Evolutionary conservation across 139 green algal genomes (phyloP), one percentile per base, ranked within the genome.

Genomic region (Picochlorum sp.): DNA sequence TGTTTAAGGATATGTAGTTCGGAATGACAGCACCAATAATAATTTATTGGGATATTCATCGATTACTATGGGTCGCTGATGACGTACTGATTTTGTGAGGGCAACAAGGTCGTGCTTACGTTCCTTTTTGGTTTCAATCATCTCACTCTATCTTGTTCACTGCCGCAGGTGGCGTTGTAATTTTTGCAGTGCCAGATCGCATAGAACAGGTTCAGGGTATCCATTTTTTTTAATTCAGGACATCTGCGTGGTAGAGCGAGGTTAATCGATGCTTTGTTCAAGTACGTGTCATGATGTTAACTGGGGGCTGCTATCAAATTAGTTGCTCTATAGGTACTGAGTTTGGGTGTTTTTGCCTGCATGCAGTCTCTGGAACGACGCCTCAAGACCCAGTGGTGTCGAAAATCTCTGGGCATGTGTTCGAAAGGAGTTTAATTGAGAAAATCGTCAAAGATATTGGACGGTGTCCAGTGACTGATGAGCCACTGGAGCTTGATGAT

Each of bases 371-470:
- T 2, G 90, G 90, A 22, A 74, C 51, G 1, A 83, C 95, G 41
- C 89, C 91, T 0, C 81, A 93, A 68, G 72, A 93, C 40, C 88
- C 88, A 0, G 89, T 96, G 9, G 80, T 96, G 22, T 89, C 77
- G 20, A 80, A 57, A 2, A 92, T 87, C 40, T 83, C 63, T 1
- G 91, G 91, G 1, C 83, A 91, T 24, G 60, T 98, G 6, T 98
- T 89, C 62, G 91, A 98, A 55, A 70, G 71, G 49, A 61, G 72
- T 1, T 64, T 98, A n/a, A 83, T 97, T 13, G 74, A 88, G 33
- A 94, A 97, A 50, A 75, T 86, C 52, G 63, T 89, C 18, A 67
- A 78, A 64, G 86, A 95, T 54, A 94, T 79, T 4, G 89, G 89
- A 1, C 78, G 80, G 22, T 89, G 84, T 57, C 91, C 91, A 1